Percentiles rank a stretch among this genome's conserved stretches.
phyloP scores from a whole-genome alignment of 805 yeast species.

The Kurtzmaniella fragi region DNA sequence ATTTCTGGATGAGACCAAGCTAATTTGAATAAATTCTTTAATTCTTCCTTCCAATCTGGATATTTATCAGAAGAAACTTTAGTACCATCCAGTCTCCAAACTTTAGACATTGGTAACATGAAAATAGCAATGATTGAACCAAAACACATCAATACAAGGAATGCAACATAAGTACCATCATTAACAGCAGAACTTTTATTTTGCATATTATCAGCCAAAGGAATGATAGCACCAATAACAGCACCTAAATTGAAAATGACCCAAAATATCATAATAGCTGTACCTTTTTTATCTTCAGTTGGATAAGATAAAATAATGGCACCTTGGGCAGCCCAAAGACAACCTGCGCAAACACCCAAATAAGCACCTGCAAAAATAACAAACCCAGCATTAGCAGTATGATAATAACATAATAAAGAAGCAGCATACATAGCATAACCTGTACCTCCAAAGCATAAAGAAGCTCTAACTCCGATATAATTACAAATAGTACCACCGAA shows the following conservation, averaged over 20 bases:
- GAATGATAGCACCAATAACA: slow-evolving; percentile 54
- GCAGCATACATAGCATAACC: slow-evolving; percentile 53
- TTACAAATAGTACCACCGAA: slow-evolving; percentile 53
- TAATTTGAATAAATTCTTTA: slow-evolving; percentile 34
- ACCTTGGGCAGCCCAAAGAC: slow-evolving; percentile 58
- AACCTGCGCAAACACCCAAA: slow-evolving; percentile 51
- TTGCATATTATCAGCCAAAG: slow-evolving; percentile 49
- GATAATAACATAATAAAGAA: slow-evolving; percentile 44
- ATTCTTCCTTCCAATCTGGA: slow-evolving; percentile 44
- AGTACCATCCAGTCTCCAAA: slow-evolving; percentile 46
- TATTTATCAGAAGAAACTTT: slow-evolving; percentile 40
- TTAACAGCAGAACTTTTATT: slow-evolving; percentile 28
- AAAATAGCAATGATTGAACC: slow-evolving; percentile 43
- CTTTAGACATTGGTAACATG: slow-evolving; percentile 46
- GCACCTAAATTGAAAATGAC: slow-evolving; percentile 58
- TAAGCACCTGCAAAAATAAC: slow-evolving; percentile 54
- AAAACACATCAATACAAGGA: slow-evolving; percentile 44
- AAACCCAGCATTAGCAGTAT: slow-evolving; percentile 44
- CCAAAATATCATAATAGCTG: slow-evolving; percentile 54
- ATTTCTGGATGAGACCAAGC: slow-evolving; percentile 41
- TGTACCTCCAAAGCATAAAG: slow-evolving; percentile 48
- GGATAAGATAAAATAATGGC: slow-evolving; percentile 55
- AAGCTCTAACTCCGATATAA: slow-evolving; percentile 39
- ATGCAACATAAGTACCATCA: slow-evolving; percentile 52
- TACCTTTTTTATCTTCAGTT: slow-evolving; percentile 47